Percentiles rank a stretch among this genome's conserved stretches.
Evolutionary conservation across 169 alveolate genomes (phyloP).

Genomic region (Plasmodium sp.): DNA sequence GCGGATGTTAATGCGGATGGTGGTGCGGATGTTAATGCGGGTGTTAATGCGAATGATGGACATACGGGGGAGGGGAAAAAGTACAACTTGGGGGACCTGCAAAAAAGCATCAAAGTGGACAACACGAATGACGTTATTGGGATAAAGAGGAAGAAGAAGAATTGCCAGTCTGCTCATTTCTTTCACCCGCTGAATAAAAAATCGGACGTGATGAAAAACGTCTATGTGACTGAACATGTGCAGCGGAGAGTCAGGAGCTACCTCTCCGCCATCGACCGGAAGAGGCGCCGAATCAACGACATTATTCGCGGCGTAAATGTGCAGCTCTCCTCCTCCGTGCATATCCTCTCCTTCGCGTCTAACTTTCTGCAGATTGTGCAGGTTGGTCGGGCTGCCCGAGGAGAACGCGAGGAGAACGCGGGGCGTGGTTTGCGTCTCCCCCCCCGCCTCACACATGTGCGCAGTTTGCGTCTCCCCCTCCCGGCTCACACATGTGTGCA

Average conservation of each 20-base stretch:
- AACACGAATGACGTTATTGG: conserved; percentile 60
- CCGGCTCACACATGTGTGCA: neutral
- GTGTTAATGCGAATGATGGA: neutral
- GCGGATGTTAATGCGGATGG: too few species aligned
- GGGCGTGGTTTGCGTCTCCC: neutral
- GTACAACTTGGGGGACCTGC: conserved; percentile 4
- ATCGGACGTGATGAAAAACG: conserved; percentile 67
- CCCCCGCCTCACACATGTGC: neutral
- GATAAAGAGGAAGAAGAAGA: conserved; percentile 22
- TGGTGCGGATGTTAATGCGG: too few species aligned
- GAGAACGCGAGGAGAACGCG: neutral
- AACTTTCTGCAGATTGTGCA: conserved; percentile 69
- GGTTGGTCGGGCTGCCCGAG: neutral
- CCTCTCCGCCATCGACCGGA: conserved; percentile 26
- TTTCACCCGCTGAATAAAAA: conserved; percentile 72
- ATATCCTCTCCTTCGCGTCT: conserved; percentile 71
- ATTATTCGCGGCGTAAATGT: conserved; percentile 19
- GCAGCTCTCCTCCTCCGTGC: conserved; percentile 66
- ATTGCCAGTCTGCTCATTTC: neutral
- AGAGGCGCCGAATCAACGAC: conserved; percentile 36
- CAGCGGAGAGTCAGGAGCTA: conserved; percentile 22
- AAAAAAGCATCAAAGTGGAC: conserved; percentile 38
- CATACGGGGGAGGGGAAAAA: neutral
- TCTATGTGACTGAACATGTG: conserved; percentile 62
- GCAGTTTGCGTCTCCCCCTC: neutral